Base-by-base conservation (phyloP, 495 filamentous ascomycete genomes). In the Saxophila tyrrhenica region DNA sequence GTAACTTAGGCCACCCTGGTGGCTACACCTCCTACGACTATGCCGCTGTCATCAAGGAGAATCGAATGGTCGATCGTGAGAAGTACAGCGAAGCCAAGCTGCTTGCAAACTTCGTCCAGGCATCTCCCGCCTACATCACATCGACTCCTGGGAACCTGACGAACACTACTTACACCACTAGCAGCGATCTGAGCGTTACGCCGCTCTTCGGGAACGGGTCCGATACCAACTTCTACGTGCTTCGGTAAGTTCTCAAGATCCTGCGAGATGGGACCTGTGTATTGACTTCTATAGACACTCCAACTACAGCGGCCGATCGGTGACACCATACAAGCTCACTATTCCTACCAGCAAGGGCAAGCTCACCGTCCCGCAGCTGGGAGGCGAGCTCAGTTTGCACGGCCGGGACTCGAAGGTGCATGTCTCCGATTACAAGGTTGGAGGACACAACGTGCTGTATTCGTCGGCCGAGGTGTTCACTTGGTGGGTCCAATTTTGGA, bases 81-180 rank as follows among this genome's bases (percentile, higher is more conserved):
- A 91, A 91, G 66, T 90, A 89, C 64, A 84, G 80, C 50, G 83
- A 90, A 60, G 67, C 85, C 38, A 92, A 89, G 54, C 72, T 89
- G 1, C 63, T 85, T 56, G 84, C 75, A 21, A 83, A 85, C 59
- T 90, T 89, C 68, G 65, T 81, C 45, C 81, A 81, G 54, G 78
- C 78, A 0, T 83, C 81, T 10, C 83, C 82, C 1, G 47, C 74
- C 0, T 89, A 87, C 57, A 70, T 87, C 25, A 70, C 74, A 2
- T 69, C 77, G 7, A 71, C 63, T 9, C 74, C 77, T 17, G 68
- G 69, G 5, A 77, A 70, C 41, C 62, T 72, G n/a, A 73, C 69
- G 2, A 51, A 53, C 23, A 46, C 55, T 16, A 81, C 59, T 2
- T 77, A 77, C 43, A 78, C 79, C 16, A 66, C 70, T 24, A 77